Percentiles rank a stretch among this genome's conserved stretches.
phyloP scores from a whole-genome alignment of 345 rosid genomes.

The Erodium maritimum region DNA sequence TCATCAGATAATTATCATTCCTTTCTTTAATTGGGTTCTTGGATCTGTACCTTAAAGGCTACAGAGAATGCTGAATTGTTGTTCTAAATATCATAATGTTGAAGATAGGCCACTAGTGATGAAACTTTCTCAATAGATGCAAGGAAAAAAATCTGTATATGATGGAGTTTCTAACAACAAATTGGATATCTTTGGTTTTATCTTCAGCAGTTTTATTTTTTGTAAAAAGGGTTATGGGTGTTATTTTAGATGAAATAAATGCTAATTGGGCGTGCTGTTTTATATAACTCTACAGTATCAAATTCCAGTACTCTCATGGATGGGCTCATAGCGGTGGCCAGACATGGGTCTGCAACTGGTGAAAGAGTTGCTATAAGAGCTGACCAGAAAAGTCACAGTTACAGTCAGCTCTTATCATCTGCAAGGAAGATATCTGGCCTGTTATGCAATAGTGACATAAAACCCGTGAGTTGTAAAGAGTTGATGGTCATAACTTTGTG shows the following conservation, averaged over 20 bases:
- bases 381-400: slow-evolving; percentile 60
- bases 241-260: not conserved
- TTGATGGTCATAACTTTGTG: not conserved
- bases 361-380: slow-evolving; percentile 65
- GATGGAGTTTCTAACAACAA: too few relatives aligned
- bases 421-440: slow-evolving; percentile 45
- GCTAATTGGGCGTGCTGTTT: slow-evolving; percentile 2
- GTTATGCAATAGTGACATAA: slow-evolving; percentile 25
- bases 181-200: not conserved
- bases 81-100: not conserved
- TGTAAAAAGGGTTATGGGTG: slow-evolving; percentile 16
- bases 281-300: slow-evolving; percentile 26
- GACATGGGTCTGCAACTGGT: slow-evolving; percentile 36
- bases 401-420: slow-evolving; percentile 56
- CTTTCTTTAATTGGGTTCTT: not conserved
- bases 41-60: not conserved
- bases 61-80: not conserved
- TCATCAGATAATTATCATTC: too few relatives aligned
- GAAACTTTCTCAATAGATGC: too few relatives aligned
- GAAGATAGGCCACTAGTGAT: not conserved
- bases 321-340: slow-evolving; percentile 51
- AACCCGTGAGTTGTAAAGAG: slow-evolving; percentile 34
- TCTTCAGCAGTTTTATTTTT: not conserved
- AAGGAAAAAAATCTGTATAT: too few relatives aligned
- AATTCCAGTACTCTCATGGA: slow-evolving; percentile 55